Conservation (phyloP, 768 basidiomycete genomes). For the Lactarius pseudohatsudake region DNA sequence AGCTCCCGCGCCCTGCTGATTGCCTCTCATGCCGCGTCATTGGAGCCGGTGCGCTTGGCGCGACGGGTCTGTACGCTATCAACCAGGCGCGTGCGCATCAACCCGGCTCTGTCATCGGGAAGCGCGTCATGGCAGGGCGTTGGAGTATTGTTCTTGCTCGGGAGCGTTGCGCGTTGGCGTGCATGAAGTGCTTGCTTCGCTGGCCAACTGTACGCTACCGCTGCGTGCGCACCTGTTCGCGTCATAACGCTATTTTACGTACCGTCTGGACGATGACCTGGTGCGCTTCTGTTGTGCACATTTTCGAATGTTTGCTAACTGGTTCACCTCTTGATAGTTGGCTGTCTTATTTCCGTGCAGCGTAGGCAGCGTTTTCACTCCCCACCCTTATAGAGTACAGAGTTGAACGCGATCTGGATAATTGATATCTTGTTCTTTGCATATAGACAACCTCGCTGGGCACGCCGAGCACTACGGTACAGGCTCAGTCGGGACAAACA, state of each 20-base stretch:
- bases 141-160: conserved; percentile 42
- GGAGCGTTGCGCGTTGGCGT: conserved; percentile 27
- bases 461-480: no score
- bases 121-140: conserved; percentile 59
- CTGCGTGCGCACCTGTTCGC: background rate
- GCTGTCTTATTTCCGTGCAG: background rate
- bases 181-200: background rate
- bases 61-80: conserved; percentile 66
- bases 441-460: no score
- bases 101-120: conserved; percentile 60
- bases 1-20: conserved; percentile 36
- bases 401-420: background rate
- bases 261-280: background rate
- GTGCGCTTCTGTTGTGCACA: background rate
- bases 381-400: background rate
- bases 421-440: background rate
- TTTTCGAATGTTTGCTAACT: background rate
- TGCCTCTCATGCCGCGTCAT: conserved; percentile 72
- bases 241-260: background rate
- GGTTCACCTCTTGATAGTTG: background rate
- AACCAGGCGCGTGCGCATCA: conserved; percentile 60
- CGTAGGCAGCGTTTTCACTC: background rate
- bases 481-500: no score
- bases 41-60: conserved; percentile 61
- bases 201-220: background rate